Base-by-base conservation (phyloP, 2,329 filamentous ascomycete species). In the Apiospora pterosperma region DNA sequence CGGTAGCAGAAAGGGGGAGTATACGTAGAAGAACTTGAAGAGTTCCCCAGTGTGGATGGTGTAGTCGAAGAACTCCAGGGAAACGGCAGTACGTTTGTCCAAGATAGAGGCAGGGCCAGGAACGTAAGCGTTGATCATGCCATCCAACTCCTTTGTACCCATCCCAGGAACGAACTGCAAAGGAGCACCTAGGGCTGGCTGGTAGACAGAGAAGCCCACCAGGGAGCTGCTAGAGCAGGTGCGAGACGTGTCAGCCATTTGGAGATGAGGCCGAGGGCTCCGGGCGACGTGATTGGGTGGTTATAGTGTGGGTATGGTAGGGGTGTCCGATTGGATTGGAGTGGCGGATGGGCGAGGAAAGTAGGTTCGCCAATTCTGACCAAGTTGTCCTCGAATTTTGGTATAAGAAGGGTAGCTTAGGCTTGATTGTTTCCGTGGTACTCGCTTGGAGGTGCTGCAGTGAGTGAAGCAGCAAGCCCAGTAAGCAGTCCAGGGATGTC, bases 141-240 rank as follows among this genome's bases (percentile, higher is more conserved):
- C 78, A 71, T 89, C 86, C 62, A 90, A 81, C 75, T 92, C 83
- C 77, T 85, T 70, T 66, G 84, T 80, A 73, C 89, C 80, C 76
- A 92, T 79, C 71, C 89, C 78, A 79, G 92, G 84, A 75, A 88
- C 77, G 84, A 92, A 88, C 77, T 92, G 80, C 64, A 90, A 80
- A 66, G 83, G 77, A 59, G 83, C 81, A 62, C 87, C 87, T 63
- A 87, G 78, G 60, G 80, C 75, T 52, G 85, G 81, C 79, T 90
- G 87, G 73, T 82, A 86, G 74, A 89, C 81, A 66, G 85, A 87
- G 75, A 88, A 88, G 64, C 84, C 84, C 76, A 82, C 75, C 41
- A 78, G 70, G 68, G 75, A 70, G 66, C 69, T 70, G 14, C 6
- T 21, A 58, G 77, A 77, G 66, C 71, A 72, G 70, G 76, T 76